Conservation (phyloP, 768 basidiomycete genomes). For the Suillus clintonianus region DNA sequence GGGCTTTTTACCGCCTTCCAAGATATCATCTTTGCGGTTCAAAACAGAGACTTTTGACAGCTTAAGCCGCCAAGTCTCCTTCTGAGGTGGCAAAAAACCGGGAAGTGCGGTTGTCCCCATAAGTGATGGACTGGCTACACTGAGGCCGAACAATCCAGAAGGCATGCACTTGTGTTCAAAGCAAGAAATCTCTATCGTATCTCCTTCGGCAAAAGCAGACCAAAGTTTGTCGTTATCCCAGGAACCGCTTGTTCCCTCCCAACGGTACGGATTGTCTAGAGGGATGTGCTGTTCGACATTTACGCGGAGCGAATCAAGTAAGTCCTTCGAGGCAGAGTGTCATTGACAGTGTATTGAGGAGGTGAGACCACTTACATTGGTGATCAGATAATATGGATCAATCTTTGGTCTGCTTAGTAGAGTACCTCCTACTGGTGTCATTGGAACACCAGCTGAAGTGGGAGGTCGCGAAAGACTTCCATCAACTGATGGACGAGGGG, state of each 20-base stretch:
- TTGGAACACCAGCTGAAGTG: constrained; percentile 32
- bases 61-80: constrained; percentile 53
- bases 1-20: constrained; percentile 76
- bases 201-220: constrained; percentile 60
- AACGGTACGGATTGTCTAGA: constrained; percentile 63
- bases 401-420: constrained; percentile 66
- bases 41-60: constrained; percentile 82
- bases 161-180: constrained; percentile 40
- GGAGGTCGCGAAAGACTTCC: constrained; percentile 40
- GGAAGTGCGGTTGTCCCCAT: constrained; percentile 26
- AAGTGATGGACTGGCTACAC: constrained; percentile 35
- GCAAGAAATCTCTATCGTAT: constrained; percentile 55
- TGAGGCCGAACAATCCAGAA: constrained; percentile 42
- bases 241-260: constrained; percentile 61
- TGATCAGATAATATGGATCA: constrained; percentile 92
- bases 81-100: constrained; percentile 22
- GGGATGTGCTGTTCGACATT: constrained; percentile 63
- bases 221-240: constrained; percentile 73
- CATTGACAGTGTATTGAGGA: constrained; percentile 6
- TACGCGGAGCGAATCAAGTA: constrained; percentile 68
- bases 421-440: constrained; percentile 34
- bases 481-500: constrained; percentile 48
- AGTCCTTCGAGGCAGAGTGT: constrained; percentile 44
- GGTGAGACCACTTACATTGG: constrained; percentile 52
- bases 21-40: constrained; percentile 76